phyloP scores from a whole-genome alignment of 345 rosid genomes.

The Gynandropsis gynandra region DNA sequence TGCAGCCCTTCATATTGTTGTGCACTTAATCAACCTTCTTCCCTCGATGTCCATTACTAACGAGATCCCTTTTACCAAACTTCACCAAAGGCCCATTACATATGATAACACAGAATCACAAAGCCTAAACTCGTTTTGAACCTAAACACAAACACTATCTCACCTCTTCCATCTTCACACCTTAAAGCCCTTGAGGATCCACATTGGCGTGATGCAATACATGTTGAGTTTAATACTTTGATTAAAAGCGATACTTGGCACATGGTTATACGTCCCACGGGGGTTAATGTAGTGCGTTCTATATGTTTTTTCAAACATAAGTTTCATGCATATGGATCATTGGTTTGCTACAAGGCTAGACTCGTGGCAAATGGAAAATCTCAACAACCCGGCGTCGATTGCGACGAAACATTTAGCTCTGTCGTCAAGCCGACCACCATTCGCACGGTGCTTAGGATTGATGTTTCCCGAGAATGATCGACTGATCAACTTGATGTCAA shows the following conservation, averaged over 20 bases:
- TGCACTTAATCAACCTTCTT: background rate
- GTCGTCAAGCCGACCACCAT: too few relatives aligned
- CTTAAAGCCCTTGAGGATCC: background rate
- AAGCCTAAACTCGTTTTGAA: background rate
- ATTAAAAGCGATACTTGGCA: constrained; percentile 9
- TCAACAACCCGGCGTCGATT: too few relatives aligned
- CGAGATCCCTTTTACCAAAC: too few relatives aligned
- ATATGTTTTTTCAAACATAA: constrained; percentile 8
- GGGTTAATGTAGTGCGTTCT: background rate
- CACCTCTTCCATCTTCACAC: too few relatives aligned
- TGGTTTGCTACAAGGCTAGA: too few relatives aligned
- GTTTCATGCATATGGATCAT: background rate
- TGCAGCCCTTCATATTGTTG: background rate
- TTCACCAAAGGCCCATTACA: fast-evolving
- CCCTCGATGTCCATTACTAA: background rate
- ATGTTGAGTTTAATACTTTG: background rate
- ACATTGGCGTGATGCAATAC: background rate
- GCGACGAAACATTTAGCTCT: too few relatives aligned
- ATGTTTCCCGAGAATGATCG: too few relatives aligned
- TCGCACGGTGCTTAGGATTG: background rate
- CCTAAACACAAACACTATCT: background rate
- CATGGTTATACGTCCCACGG: background rate
- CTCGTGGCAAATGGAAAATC: too few relatives aligned
- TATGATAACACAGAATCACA: background rate
- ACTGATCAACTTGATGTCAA: too few relatives aligned